Evolutionary conservation across 345 rosid genomes (phyloP).

Genomic region (Eucalyptus globulus): DNA sequence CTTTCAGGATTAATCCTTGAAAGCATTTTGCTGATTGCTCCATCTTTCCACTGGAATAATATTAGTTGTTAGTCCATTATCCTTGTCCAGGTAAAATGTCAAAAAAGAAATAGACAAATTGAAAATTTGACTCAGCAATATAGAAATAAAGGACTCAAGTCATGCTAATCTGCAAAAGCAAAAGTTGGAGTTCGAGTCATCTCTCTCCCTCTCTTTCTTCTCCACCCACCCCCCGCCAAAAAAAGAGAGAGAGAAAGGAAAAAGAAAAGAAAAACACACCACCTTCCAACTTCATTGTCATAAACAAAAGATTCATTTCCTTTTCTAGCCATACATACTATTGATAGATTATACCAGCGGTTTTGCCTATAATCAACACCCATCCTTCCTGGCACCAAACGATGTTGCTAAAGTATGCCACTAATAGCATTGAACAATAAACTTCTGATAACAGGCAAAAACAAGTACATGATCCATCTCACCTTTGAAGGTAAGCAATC

Average conservation of each 20-base stretch:
- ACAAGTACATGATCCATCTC: not conserved
- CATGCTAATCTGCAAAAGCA: not conserved
- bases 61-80: not conserved
- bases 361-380: not conserved
- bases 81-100: not conserved
- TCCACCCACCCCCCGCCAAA: fast-evolving
- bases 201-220: too few relatives aligned
- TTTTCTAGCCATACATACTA: not conserved
- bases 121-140: not conserved
- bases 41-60: slow-evolving; percentile 60
- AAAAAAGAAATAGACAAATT: not conserved
- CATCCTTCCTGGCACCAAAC: not conserved
- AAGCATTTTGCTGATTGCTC: slow-evolving; percentile 81
- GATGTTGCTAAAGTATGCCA: not conserved
- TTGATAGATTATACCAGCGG: not conserved
- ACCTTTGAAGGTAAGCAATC: slow-evolving; percentile 86
- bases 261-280: too few relatives aligned
- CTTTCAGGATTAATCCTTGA: slow-evolving; percentile 75
- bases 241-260: too few relatives aligned
- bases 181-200: not conserved
- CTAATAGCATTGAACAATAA: not conserved
- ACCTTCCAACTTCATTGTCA: not conserved
- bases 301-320: not conserved
- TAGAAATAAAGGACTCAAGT: not conserved
- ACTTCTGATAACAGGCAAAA: not conserved